phyloP scores from a whole-genome alignment of 352 stramenopile species.

The Phytophthora agathidicida region DNA sequence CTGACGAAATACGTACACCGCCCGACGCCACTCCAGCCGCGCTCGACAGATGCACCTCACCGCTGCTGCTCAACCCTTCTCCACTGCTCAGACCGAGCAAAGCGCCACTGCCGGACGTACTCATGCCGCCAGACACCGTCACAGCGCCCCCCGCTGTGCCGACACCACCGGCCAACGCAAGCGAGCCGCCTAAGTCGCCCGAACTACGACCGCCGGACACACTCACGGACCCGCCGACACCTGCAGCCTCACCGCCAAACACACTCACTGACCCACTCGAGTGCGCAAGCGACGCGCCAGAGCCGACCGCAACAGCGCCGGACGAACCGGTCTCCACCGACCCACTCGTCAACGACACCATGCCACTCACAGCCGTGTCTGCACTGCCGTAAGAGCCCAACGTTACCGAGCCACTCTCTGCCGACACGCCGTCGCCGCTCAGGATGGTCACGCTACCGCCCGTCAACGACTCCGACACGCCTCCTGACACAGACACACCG shows the following conservation, averaged over 20 bases:
- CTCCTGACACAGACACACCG: conserved; percentile 23
- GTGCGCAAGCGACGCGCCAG: conserved; percentile 16
- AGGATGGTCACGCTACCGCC: conserved; percentile 26
- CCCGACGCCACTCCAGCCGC: conserved; percentile 16
- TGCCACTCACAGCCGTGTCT: conserved; percentile 10
- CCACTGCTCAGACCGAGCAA: conserved; percentile 24
- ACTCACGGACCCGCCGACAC: conserved; percentile 10
- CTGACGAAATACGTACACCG: conserved; percentile 23
- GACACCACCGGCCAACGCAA: conserved; percentile 22
- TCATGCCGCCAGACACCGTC: conserved; percentile 21
- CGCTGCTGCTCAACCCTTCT: conserved; percentile 25
- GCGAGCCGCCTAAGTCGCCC: background rate
- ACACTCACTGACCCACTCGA: conserved; percentile 29
- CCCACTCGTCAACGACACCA: conserved; percentile 23
- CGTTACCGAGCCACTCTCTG: conserved; percentile 20
- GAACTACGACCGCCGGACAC: conserved; percentile 16
- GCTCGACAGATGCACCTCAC: conserved; percentile 20
- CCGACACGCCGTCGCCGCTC: conserved; percentile 17
- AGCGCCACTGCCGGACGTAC: conserved; percentile 10
- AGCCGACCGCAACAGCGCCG: conserved; percentile 20
- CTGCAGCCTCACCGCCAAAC: conserved; percentile 16
- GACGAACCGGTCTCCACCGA: conserved; percentile 18
- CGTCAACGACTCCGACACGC: conserved; percentile 23
- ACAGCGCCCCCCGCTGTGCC: conserved; percentile 19
- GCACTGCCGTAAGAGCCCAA: conserved; percentile 7